These are phyloP conservation scores for Helotiales sp. DNA, from an alignment of 2,329 filamentous ascomycete genomes.

Conservation along the genomic window DNA sequence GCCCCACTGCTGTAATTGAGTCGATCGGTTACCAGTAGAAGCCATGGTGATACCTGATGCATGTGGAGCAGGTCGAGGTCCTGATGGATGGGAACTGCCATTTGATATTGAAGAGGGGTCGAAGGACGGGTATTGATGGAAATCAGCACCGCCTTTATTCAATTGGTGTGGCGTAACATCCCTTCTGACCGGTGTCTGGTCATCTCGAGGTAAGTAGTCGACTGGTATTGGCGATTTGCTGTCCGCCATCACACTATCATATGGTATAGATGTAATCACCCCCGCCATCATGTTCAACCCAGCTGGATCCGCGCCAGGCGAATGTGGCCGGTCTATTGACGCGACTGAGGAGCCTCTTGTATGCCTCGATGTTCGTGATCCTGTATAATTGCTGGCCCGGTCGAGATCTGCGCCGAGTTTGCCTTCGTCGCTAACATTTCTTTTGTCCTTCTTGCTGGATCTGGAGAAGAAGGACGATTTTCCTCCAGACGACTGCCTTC, in stretches of 20 bases:
- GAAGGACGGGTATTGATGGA: slow-evolving; percentile 83
- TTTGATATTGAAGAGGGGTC: slow-evolving; percentile 53
- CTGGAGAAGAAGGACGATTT: slow-evolving; percentile 82
- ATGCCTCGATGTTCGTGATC: slow-evolving; percentile 73
- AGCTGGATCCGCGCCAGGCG: slow-evolving; percentile 58
- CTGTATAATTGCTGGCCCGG: slow-evolving; percentile 54
- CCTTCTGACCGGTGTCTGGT: slow-evolving; percentile 62
- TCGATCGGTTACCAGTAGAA: slow-evolving; percentile 64
- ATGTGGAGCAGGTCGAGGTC: slow-evolving; percentile 59
- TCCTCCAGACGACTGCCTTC: slow-evolving; percentile 73
- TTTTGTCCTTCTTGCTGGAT: slow-evolving; percentile 78
- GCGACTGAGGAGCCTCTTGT: slow-evolving; percentile 70
- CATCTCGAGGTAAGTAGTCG: slow-evolving; percentile 70
- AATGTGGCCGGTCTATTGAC: slow-evolving; percentile 68
- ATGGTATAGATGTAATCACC: slow-evolving; percentile 84
- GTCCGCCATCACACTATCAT: slow-evolving; percentile 68
- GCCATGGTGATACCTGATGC: slow-evolving; percentile 69
- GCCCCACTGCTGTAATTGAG: slow-evolving; percentile 80
- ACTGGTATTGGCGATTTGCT: slow-evolving; percentile 69
- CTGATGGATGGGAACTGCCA: slow-evolving; percentile 56
- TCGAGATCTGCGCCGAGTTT: slow-evolving; percentile 56
- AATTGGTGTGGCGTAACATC: slow-evolving; percentile 82
- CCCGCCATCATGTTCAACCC: slow-evolving; percentile 75
- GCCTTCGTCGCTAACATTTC: slow-evolving; percentile 59
- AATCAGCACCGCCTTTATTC: slow-evolving; percentile 76